These are phyloP conservation scores for Magnaporthiopsis poae DNA, from an alignment of 2,329 filamentous ascomycete genomes.

Conservation along the genomic window DNA sequence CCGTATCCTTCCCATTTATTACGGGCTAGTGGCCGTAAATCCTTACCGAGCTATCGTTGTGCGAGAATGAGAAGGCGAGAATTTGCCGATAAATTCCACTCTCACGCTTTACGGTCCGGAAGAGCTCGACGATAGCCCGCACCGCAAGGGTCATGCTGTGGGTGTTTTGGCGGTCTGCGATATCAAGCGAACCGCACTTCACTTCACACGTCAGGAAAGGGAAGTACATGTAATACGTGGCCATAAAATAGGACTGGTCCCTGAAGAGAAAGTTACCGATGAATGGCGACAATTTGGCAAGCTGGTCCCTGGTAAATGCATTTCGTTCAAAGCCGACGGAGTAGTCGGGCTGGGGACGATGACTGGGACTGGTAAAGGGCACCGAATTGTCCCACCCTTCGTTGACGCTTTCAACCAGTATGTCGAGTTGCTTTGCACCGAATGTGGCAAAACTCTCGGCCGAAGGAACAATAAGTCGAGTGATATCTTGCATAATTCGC, in stretches of 20 bases:
- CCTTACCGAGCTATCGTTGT: constrained; percentile 22
- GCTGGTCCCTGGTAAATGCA: constrained; percentile 33
- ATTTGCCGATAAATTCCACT: constrained; percentile 30
- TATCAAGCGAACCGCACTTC: constrained; percentile 31
- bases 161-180: constrained; percentile 30
- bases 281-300: constrained; percentile 29
- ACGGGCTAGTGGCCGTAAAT: constrained; percentile 34
- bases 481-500: constrained; percentile 28
- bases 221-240: constrained; percentile 37
- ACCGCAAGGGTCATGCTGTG: constrained; percentile 32
- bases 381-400: constrained; percentile 32
- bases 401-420: constrained; percentile 30
- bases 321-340: constrained; percentile 29
- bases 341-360: constrained; percentile 32
- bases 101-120: constrained; percentile 25
- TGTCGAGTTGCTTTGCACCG: constrained; percentile 20
- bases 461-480: constrained; percentile 28
- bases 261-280: constrained; percentile 23
- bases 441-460: constrained; percentile 23
- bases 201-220: constrained; percentile 40
- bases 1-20: constrained; percentile 18
- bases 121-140: constrained; percentile 29
- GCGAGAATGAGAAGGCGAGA: constrained; percentile 33
- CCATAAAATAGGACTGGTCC: constrained; percentile 32
- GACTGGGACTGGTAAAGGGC: constrained; percentile 23